These are phyloP conservation scores for Cadophora sp. DNA, from an alignment of 2,329 filamentous ascomycete species.

Conservation along the genomic window DNA sequence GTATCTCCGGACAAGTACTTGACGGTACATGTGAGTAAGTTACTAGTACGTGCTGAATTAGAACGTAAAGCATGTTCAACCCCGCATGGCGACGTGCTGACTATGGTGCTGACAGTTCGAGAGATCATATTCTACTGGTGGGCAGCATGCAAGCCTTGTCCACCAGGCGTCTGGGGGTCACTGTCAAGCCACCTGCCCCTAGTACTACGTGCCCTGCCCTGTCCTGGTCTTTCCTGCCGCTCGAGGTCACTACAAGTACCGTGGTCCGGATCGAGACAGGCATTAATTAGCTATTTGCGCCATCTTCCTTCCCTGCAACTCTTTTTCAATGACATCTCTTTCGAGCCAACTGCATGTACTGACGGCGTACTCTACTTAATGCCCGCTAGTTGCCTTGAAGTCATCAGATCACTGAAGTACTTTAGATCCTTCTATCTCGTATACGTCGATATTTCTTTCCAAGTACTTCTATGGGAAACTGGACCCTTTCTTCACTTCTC, in stretches of 20 bases:
- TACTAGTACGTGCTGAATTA: background rate
- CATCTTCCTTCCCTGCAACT: constrained; percentile 36
- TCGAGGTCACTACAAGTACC: constrained; percentile 56
- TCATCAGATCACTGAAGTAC: constrained; percentile 40
- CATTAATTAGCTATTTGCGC: constrained; percentile 33
- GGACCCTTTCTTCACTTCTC: constrained; percentile 17
- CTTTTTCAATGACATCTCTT: constrained; percentile 38
- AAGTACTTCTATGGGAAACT: background rate
- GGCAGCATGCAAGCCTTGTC: constrained; percentile 23
- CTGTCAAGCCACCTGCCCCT: constrained; percentile 11
- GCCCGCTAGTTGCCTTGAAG: constrained; percentile 33
- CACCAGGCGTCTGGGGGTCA: constrained; percentile 24
- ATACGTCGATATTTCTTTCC: background rate
- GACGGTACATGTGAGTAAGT: background rate
- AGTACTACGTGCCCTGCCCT: background rate
- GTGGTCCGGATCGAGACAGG: constrained; percentile 45
- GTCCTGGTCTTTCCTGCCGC: constrained; percentile 47
- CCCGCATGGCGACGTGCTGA: constrained; percentile 19
- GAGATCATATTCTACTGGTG: background rate
- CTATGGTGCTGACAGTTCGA: constrained; percentile 27
- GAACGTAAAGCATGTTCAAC: constrained; percentile 16
- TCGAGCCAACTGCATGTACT: constrained; percentile 41
- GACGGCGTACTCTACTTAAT: constrained; percentile 38
- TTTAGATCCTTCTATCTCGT: constrained; percentile 18
- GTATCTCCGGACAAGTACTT: constrained; percentile 2